Percentiles rank a stretch among this genome's conserved stretches.
These are phyloP conservation scores for Salix viminalis DNA, from an alignment of 345 rosid species.

Conservation along the genomic window DNA sequence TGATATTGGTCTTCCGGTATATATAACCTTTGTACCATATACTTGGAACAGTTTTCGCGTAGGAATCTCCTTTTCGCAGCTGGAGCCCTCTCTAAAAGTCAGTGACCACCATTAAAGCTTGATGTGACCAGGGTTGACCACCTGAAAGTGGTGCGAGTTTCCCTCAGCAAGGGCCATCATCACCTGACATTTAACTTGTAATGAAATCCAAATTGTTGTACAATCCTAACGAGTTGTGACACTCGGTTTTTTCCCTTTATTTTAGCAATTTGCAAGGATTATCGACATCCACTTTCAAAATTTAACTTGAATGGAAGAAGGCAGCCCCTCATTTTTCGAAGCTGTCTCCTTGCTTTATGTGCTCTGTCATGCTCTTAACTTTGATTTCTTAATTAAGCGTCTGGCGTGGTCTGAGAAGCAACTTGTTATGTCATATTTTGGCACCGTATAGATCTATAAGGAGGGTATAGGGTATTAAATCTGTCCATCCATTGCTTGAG, in stretches of 20 bases:
- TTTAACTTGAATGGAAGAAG: neutral
- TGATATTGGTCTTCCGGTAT: neutral
- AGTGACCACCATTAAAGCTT: neutral
- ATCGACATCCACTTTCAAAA: neutral
- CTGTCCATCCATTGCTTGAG: neutral
- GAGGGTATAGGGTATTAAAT: neutral
- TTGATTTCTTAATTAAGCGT: neutral
- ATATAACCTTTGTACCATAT: neutral
- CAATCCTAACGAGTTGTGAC: neutral
- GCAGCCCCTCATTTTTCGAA: neutral
- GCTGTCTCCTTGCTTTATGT: neutral
- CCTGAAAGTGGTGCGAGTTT: neutral
- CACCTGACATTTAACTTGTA: neutral
- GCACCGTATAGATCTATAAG: too few species aligned
- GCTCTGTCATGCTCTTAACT: neutral
- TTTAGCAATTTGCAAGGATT: neutral
- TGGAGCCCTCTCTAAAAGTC: conserved; percentile 61
- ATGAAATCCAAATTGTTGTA: neutral
- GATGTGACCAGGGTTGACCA: neutral
- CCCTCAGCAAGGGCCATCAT: neutral
- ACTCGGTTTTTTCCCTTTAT: too few species aligned
- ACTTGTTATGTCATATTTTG: neutral
- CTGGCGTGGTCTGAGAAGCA: neutral
- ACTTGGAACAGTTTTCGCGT: conserved; percentile 59
- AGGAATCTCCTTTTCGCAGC: conserved; percentile 87